phyloP scores from a whole-genome alignment of 1,139 yeast species.

The Candida tropicalis region DNA sequence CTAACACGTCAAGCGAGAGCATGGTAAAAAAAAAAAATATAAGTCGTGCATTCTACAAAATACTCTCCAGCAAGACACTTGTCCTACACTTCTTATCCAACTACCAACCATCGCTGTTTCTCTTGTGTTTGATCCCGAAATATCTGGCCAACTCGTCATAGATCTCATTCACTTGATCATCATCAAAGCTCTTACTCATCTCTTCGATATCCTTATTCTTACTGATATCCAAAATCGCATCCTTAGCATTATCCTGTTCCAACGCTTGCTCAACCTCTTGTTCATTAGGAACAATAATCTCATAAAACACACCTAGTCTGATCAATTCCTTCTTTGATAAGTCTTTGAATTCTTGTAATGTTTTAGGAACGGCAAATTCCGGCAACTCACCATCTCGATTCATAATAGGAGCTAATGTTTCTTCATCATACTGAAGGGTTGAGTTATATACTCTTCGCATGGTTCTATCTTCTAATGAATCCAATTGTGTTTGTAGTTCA shows the following conservation, averaged over 20 bases:
- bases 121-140: conserved; percentile 62
- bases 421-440: conserved; percentile 20
- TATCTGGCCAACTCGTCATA: conserved; percentile 69
- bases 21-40: background rate
- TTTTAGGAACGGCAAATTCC: conserved; percentile 58
- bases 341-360: conserved; percentile 53
- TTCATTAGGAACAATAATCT: conserved; percentile 54
- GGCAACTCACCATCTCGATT: conserved; percentile 79
- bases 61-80: no score
- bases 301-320: conserved; percentile 69
- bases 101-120: conserved; percentile 54
- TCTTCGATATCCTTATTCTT: conserved; percentile 38
- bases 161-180: conserved; percentile 47
- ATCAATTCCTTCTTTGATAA: conserved; percentile 50
- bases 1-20: conserved; percentile 5
- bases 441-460: conserved; percentile 52
- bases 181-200: conserved; percentile 31
- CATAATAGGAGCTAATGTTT: conserved; percentile 32
- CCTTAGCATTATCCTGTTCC: conserved; percentile 9
- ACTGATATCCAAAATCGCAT: conserved; percentile 10
- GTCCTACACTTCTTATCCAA: no score
- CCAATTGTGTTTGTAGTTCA: conserved; percentile 86
- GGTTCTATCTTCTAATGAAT: conserved; percentile 65
- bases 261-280: conserved; percentile 42
- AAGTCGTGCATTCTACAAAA: conserved; percentile 2